These are phyloP conservation scores for Inga oerstediana DNA, from an alignment of 306 rosid genomes.

Conservation along the genomic window DNA sequence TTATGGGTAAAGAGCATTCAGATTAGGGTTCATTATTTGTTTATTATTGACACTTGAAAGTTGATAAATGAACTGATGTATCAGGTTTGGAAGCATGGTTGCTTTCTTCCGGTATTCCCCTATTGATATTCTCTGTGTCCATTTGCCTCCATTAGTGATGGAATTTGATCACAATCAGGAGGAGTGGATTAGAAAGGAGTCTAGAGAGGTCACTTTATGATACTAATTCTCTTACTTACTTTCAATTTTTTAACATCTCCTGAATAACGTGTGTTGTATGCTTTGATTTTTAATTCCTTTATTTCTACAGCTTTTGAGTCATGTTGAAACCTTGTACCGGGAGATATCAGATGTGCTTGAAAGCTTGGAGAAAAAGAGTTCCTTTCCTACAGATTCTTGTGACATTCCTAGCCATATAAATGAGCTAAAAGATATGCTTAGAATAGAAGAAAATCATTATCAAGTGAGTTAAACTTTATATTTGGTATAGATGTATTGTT, in stretches of 20 bases:
- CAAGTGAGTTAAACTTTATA: slow-evolving; percentile 56
- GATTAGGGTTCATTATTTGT: slow-evolving; percentile 13
- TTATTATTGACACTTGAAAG: slow-evolving; percentile 31
- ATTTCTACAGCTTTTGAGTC: slow-evolving; percentile 60
- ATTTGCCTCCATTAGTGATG: slow-evolving; percentile 80
- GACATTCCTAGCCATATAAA: slow-evolving; percentile 60
- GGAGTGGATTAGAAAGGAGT: slow-evolving; percentile 81
- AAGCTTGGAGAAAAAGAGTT: slow-evolving; percentile 58
- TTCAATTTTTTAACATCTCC: slow-evolving; percentile 16
- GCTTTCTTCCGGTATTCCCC: slow-evolving; percentile 94
- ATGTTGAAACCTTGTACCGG: slow-evolving; percentile 70
- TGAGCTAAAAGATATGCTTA: slow-evolving; percentile 73
- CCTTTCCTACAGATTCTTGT: slow-evolving; percentile 46
- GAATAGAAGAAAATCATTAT: slow-evolving; percentile 71
- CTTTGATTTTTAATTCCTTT: slow-evolving; percentile 20
- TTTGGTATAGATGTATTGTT: slow-evolving; percentile 1
- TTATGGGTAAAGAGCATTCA: slow-evolving; percentile 70
- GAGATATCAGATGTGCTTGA: slow-evolving; percentile 80
- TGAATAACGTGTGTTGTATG: slow-evolving; percentile 12
- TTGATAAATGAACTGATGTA: slow-evolving; percentile 33
- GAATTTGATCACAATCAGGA: slow-evolving; percentile 74
- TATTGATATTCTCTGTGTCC: slow-evolving; percentile 85
- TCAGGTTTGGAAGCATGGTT: slow-evolving; percentile 95
- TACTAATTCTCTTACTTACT: slow-evolving; percentile 24
- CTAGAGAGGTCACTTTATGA: slow-evolving; percentile 64